A percentile compares a stretch with the other conserved stretches of the same genome.
These are phyloP conservation scores for Claviceps pusilla DNA, from an alignment of 2,329 filamentous ascomycete genomes.

Conservation along the genomic window DNA sequence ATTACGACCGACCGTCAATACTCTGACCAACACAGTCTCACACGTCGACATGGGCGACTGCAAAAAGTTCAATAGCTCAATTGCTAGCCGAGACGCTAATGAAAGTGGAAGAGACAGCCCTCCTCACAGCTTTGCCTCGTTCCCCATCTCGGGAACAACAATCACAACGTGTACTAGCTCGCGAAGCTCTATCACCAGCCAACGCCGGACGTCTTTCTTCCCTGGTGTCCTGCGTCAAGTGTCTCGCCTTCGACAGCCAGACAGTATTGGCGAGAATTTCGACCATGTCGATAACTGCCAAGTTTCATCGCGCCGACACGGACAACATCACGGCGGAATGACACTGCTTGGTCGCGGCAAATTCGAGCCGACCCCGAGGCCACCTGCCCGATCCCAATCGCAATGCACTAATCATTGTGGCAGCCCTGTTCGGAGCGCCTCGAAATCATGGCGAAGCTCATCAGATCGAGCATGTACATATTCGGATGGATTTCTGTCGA, in stretches of 20 bases:
- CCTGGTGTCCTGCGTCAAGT: constrained; percentile 3
- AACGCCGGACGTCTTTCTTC: constrained; percentile 4
- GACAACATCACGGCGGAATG: background rate
- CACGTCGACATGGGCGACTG: background rate
- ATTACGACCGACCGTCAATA: background rate
- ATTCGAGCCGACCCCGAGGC: background rate
- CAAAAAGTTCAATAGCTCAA: background rate
- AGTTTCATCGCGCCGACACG: background rate
- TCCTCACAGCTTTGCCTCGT: constrained; percentile 3
- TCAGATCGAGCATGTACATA: constrained; percentile 10
- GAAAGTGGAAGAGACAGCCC: constrained; percentile 3
- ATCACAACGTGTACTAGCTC: constrained; percentile 12
- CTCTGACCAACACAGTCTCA: background rate
- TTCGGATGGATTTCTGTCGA: constrained; percentile 12
- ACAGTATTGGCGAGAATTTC: background rate
- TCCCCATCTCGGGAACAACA: constrained; percentile 8
- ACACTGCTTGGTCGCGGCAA: background rate
- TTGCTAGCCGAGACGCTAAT: background rate
- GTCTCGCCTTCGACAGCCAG: background rate
- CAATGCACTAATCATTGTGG: constrained; percentile 10
- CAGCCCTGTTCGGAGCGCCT: constrained; percentile 8
- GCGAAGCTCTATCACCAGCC: constrained; percentile 6
- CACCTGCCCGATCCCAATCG: constrained; percentile 6
- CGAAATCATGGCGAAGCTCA: constrained; percentile 12
- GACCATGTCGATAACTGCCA: background rate